A percentile compares a stretch with the other conserved stretches of the same genome.
Evolutionary conservation across 345 rosid genomes (phyloP).

Genomic region (Aethionema arabicum): DNA sequence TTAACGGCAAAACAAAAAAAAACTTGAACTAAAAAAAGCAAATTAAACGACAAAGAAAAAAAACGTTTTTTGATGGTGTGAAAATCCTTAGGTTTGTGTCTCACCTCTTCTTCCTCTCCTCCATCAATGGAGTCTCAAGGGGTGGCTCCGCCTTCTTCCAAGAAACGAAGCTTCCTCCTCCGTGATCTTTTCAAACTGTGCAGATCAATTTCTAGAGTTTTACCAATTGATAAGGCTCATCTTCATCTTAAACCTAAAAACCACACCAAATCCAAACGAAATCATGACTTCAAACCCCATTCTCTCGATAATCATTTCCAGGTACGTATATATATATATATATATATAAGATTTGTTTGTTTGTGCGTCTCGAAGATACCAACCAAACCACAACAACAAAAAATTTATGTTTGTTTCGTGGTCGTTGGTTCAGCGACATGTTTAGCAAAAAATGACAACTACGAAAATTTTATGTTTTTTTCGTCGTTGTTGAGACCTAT

Average conservation of each 20-base stretch:
- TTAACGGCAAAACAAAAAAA: too few species aligned
- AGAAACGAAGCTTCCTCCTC: slow-evolving; percentile 39
- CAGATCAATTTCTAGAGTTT: slow-evolving; percentile 34
- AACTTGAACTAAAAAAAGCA: too few species aligned
- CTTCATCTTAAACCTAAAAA: slow-evolving; percentile 14
- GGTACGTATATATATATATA: slow-evolving; percentile 6
- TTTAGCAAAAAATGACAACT: too few species aligned
- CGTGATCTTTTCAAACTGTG: slow-evolving; percentile 34
- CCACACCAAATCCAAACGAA: slow-evolving; percentile 12
- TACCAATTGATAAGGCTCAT: slow-evolving; percentile 35
- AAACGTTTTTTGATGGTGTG: too few species aligned
- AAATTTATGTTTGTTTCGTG: too few species aligned
- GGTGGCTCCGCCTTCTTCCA: slow-evolving; percentile 27
- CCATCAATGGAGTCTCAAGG: slow-evolving; percentile 35
- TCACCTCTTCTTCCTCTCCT: slow-evolving; percentile 19
- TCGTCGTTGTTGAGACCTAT: too few species aligned
- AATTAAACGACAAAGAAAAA: too few species aligned
- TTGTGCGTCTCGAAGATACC: too few species aligned
- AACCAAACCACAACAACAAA: too few species aligned
- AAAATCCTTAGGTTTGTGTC: not conserved
- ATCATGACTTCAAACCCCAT: slow-evolving; percentile 8
- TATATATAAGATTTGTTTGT: too few species aligned
- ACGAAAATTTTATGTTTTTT: too few species aligned
- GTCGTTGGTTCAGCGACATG: too few species aligned
- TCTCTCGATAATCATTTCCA: not conserved